Conservation (phyloP, 371 early-diverging fungal species). For the Mucor mucedo region DNA sequence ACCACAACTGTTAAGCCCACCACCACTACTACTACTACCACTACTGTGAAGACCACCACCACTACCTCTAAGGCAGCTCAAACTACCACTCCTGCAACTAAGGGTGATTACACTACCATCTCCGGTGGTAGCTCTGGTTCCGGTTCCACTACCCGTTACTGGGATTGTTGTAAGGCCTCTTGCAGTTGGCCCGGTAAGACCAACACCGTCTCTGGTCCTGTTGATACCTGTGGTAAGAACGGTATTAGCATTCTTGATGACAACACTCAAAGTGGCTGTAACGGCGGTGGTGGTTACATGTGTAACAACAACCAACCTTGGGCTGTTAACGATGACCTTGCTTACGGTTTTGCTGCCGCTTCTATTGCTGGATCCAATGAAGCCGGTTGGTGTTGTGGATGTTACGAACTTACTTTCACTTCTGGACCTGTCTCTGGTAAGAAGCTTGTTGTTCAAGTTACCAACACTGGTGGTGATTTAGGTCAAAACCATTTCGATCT, state of each 20-base stretch:
- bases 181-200: conserved; percentile 51
- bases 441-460: conserved; percentile 52
- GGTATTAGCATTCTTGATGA: conserved; percentile 36
- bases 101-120: conserved; percentile 23
- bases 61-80: conserved; percentile 23
- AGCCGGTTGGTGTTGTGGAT: conserved; percentile 49
- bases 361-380: conserved; percentile 36
- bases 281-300: conserved; percentile 46
- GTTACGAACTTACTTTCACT: conserved; percentile 52
- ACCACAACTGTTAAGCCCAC: conserved; percentile 16
- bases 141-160: conserved; percentile 51
- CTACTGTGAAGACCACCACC: conserved; percentile 13
- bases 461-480: conserved; percentile 54
- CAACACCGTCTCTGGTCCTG: conserved; percentile 30
- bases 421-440: conserved; percentile 41
- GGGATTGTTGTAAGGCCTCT: conserved; percentile 59
- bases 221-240: conserved; percentile 37
- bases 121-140: conserved; percentile 35
- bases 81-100: conserved; percentile 4
- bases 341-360: conserved; percentile 57
- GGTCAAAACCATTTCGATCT: conserved; percentile 51
- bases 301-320: conserved; percentile 56
- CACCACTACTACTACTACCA: conserved; percentile 6
- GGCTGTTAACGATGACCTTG: conserved; percentile 40
- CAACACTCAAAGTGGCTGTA: conserved; percentile 40